These are phyloP conservation scores for Isabelozyma heimii DNA, from an alignment of 805 yeast species.

Conservation along the genomic window DNA sequence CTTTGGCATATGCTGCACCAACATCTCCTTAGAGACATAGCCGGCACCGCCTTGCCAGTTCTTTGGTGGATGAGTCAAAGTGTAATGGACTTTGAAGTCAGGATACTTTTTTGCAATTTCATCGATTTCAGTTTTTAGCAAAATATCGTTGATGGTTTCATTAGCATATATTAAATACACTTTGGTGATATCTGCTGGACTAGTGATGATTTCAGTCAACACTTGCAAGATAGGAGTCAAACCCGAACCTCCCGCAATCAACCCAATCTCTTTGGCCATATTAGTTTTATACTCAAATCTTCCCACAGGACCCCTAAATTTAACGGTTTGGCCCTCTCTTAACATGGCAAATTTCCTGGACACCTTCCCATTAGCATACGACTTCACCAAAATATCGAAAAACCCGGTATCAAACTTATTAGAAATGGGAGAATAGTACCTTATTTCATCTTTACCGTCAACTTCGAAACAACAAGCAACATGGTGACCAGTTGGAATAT, in stretches of 20 bases:
- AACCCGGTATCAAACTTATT: conserved; percentile 68
- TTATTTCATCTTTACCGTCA: conserved; percentile 51
- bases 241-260: conserved; percentile 86
- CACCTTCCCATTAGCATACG: conserved; percentile 69
- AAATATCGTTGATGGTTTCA: conserved; percentile 73
- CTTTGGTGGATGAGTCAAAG: conserved; percentile 49
- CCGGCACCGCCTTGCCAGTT: conserved; percentile 62
- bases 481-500: conserved; percentile 75
- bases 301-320: conserved; percentile 80
- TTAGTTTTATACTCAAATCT: conserved; percentile 58
- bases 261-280: conserved; percentile 59
- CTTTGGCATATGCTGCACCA: conserved; percentile 51
- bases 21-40: conserved; percentile 55
- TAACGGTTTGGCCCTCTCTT: conserved; percentile 61
- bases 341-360: conserved; percentile 65
- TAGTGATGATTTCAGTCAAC: conserved; percentile 64
- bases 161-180: conserved; percentile 68
- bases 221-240: conserved; percentile 89
- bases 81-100: conserved; percentile 57
- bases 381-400: conserved; percentile 74
- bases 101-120: conserved; percentile 65
- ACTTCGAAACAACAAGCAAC: conserved; percentile 55
- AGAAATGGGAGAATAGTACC: conserved; percentile 77
- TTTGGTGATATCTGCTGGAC: conserved; percentile 62
- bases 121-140: conserved; percentile 69